phyloP scores from a whole-genome alignment of 192 early-diverging fungal genomes.

The Coemansia sp. region DNA sequence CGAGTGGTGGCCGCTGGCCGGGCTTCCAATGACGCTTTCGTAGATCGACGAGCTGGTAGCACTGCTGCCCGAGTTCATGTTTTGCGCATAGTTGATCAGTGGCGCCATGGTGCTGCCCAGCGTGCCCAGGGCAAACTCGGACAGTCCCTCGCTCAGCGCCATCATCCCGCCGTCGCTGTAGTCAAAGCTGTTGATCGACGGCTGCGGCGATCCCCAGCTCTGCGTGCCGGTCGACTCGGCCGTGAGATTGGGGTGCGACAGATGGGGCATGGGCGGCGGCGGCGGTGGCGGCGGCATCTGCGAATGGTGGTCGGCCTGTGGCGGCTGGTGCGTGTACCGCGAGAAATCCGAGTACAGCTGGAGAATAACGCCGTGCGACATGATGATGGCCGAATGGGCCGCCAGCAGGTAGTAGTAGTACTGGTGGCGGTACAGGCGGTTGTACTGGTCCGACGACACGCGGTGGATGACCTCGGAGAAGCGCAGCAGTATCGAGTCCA shows the following conservation, averaged over 20 bases:
- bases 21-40: constrained; percentile 44
- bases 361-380: constrained; percentile 45
- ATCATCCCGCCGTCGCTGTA: constrained; percentile 13
- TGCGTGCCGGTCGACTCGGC: neutral
- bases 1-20: constrained; percentile 3
- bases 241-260: constrained; percentile 1
- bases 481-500: constrained; percentile 40
- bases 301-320: constrained; percentile 4
- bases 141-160: constrained; percentile 41
- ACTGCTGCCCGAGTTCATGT: constrained; percentile 28
- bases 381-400: constrained; percentile 47
- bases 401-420: constrained; percentile 50
- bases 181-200: neutral
- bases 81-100: constrained; percentile 34
- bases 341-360: constrained; percentile 38
- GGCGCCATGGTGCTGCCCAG: constrained; percentile 40
- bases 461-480: constrained; percentile 44
- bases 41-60: constrained; percentile 28
- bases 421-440: constrained; percentile 46
- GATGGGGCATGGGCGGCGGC: constrained; percentile 1
- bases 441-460: constrained; percentile 35
- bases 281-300: neutral
- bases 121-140: constrained; percentile 43
- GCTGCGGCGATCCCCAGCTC: neutral
- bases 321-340: constrained; percentile 31